These are phyloP conservation scores for Russula abietina DNA, from an alignment of 768 basidiomycete species.

Conservation along the genomic window DNA sequence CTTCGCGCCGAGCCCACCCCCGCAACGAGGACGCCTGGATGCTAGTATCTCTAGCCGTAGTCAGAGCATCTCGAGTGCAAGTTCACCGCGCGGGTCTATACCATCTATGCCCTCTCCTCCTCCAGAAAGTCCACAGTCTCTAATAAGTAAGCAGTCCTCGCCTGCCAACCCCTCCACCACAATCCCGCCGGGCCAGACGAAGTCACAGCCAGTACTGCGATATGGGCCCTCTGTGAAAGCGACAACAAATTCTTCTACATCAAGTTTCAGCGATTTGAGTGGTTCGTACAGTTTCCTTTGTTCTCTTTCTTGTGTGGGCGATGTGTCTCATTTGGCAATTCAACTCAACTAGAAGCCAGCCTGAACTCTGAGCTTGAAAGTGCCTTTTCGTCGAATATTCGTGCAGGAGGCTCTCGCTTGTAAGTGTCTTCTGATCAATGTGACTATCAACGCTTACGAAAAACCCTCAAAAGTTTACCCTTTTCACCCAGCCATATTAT, in stretches of 20 bases:
- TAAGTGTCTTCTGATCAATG: conserved; percentile 37
- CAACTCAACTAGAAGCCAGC: conserved; percentile 49
- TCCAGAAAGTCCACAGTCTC: conserved; percentile 44
- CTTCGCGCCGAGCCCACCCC: conserved; percentile 36
- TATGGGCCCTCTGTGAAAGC: conserved; percentile 41
- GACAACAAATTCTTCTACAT: conserved; percentile 56
- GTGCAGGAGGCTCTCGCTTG: conserved; percentile 61
- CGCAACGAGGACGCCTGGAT: conserved; percentile 37
- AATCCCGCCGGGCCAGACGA: conserved; percentile 10
- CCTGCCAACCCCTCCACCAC: conserved; percentile 15
- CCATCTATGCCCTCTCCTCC: conserved; percentile 76
- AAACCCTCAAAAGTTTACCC: conserved; percentile 21
- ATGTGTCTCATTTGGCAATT: neutral
- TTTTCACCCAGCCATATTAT: conserved; percentile 24
- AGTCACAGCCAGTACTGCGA: conserved; percentile 27
- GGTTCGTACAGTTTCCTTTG: conserved; percentile 41
- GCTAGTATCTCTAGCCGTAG: conserved; percentile 35
- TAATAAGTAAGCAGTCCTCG: conserved; percentile 15
- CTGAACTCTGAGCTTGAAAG: conserved; percentile 76
- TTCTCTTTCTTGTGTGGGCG: neutral
- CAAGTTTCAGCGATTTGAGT: conserved; percentile 82
- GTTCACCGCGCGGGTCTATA: conserved; percentile 72
- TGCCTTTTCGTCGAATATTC: conserved; percentile 69
- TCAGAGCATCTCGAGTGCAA: conserved; percentile 67
- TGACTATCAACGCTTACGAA: neutral